Percentiles rank a stretch among this genome's conserved stretches.
phyloP scores from a whole-genome alignment of 2,329 filamentous ascomycete genomes.

The Mollisiaceae sp. region DNA sequence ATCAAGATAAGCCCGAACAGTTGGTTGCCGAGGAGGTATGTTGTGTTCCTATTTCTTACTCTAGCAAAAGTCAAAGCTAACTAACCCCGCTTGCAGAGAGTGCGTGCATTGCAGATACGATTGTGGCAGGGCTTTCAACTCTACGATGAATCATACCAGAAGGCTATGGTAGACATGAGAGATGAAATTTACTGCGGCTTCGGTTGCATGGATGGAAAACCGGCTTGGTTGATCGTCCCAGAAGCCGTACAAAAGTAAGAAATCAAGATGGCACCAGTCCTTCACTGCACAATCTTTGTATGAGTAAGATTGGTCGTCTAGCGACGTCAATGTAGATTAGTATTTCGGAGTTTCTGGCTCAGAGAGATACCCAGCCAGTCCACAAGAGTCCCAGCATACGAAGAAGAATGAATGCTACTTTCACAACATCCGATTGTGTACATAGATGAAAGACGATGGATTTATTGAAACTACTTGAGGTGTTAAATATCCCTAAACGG shows the following conservation, averaged over 20 bases:
- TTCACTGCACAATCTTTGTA: background rate
- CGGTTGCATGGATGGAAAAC: background rate
- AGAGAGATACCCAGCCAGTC: background rate
- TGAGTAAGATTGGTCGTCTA: background rate
- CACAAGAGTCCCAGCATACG: background rate
- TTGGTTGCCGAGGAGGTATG: background rate
- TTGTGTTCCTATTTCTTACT: background rate
- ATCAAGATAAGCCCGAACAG: background rate
- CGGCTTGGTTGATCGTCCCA: background rate
- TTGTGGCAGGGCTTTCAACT: background rate
- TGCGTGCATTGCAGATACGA: background rate
- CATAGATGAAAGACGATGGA: background rate
- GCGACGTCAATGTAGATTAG: background rate
- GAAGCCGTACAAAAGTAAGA: background rate
- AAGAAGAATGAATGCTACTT: background rate
- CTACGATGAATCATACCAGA: background rate
- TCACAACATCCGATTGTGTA: background rate
- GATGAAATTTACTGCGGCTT: background rate
- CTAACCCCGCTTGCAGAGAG: background rate
- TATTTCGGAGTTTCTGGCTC: background rate
- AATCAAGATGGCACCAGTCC: too few species aligned
- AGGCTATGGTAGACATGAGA: background rate
- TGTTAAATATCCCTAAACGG: too few species aligned
- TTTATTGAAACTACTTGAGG: too few species aligned
- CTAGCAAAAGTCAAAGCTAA: background rate